Evolutionary conservation across 371 early-diverging fungal species (phyloP), one percentile per base, ranked within the genome.

Genomic region (Lichtheimia corymbifera): DNA sequence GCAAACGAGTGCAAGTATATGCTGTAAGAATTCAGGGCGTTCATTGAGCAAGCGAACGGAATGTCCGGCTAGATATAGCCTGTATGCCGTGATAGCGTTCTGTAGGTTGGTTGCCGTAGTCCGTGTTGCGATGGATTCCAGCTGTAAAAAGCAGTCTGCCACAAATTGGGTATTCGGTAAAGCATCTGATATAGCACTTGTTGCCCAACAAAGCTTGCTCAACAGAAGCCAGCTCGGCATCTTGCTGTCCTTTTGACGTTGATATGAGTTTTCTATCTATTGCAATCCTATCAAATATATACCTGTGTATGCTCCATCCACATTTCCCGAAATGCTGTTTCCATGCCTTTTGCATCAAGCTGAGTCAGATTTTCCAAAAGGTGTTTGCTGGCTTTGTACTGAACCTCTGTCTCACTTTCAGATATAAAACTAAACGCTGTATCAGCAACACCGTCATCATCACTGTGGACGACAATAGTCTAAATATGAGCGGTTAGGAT

Each of bases 301-400:
- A 54, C 54, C 54, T 54, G 54, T 40, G 7, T 40, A 20, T 41
- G 41, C 2, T 9, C 41, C 18, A 54, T 35, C 20, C 54, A 35
- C 35, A 35, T 25, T 18, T 12, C 42, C 13, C 22, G 41, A 20
- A 54, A 41, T 11, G 27, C 45, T 11, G 12, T 18, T 17, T 44
- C n/a, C 12, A 41, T 43, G 14, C 24, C 97, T 79, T 78, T 97
- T 96, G 22, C 84, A 84, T 97, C 97, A 72, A 98, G 76, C 76
- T 95, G 94, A 20, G 97, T 95, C 70, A 98, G 74, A 69, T 94
- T 96, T 15, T 97, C 93, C 50, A 98, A 83, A 24, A 91, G 92
- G 77, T 97, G 93, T 53, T 94, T 91, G 96, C 97, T 97, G 61
- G 93, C 91, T 78, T 97, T 97, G 85, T 98, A 98, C 25, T 97